phyloP scores from a whole-genome alignment of 257 asterid species.

The Solanum virginianum region DNA sequence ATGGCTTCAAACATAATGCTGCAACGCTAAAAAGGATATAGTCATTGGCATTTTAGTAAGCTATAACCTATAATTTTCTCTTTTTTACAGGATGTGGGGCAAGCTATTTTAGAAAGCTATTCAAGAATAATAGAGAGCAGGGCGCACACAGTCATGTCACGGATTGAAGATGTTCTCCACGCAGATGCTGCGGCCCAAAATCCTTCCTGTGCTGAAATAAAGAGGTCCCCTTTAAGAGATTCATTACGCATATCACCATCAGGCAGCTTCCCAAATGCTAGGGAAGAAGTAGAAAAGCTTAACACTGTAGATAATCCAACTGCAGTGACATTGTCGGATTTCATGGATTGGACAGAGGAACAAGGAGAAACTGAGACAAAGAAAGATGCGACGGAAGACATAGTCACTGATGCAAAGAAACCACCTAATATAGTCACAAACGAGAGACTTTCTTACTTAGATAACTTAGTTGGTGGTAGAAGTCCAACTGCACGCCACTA shows the following conservation, averaged over 20 bases:
- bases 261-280: conserved; percentile 10
- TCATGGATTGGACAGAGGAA: conserved; percentile 46
- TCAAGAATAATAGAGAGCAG: conserved; percentile 77
- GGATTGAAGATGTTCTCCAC: conserved; percentile 76
- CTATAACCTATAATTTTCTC: background rate
- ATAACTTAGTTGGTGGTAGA: conserved; percentile 52
- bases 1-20: background rate
- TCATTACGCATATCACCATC: background rate
- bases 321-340: conserved; percentile 39
- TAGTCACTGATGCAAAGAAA: conserved; percentile 17
- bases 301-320: conserved; percentile 15
- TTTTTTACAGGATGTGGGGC: conserved; percentile 72
- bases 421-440: conserved; percentile 22
- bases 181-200: conserved; percentile 48
- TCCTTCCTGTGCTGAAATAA: conserved; percentile 20
- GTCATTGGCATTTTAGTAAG: background rate
- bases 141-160: conserved; percentile 69
- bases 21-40: background rate
- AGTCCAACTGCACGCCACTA: conserved; percentile 83
- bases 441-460: conserved; percentile 64
- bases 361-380: conserved; percentile 19
- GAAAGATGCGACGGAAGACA: conserved; percentile 12
- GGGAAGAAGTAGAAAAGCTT: conserved; percentile 20
- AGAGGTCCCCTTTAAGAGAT: conserved; percentile 8
- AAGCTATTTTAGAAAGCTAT: conserved; percentile 80